Evolutionary conservation across 352 stramenopile species (phyloP), one percentile per base, ranked within the genome.

Genomic region (Pythium dissotocum): DNA sequence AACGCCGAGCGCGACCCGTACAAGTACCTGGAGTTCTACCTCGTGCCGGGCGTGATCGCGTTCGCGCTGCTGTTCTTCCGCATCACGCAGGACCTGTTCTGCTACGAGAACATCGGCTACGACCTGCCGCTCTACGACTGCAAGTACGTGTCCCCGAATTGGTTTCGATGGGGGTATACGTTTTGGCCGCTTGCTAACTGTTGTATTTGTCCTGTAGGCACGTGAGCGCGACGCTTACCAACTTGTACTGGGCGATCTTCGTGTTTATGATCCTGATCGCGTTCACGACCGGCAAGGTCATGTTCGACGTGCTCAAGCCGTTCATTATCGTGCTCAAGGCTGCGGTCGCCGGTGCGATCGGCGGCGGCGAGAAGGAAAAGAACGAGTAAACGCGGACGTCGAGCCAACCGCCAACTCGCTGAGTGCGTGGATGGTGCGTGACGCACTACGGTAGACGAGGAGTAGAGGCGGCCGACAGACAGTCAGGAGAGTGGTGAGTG

Each of bases 1-100:
- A 99, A 99, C 76, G 87, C 92, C 33, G 88, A 96, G 67, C 90
- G 96, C 14, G 98, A 99, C 78, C 97, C 97, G 61, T 97, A 99
- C 77, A 91, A 92, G 67, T 95, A 97, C 71, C 80, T 91, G 67
- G 96, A 92, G 82, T 98, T 89, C 73, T 99, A 98, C 70, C 69
- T 98, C 26, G 80, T 99, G 52, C 96, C 97, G 2, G 78, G 97
- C 28, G 76, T 85, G 9, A 76, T 99, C 32, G 97, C 95, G 12
- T 65, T 97, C 38, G 72, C 83, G 38, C 85, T 98, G 57, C 90
- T 97, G 33, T 75, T 98, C 36, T 85, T 98, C 59, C 87, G 95
- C 55, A 95, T 95, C 64, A 80, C 78, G 21, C 84, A 93, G 70
- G 87, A 95, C 61, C 70, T 95, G 40, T 71, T 95, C 24, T 95